A percentile compares a stretch with the other conserved stretches of the same genome.
Conservation (phyloP, 2,329 filamentous ascomycete species). For the Trichoderma cornu-damae region DNA sequence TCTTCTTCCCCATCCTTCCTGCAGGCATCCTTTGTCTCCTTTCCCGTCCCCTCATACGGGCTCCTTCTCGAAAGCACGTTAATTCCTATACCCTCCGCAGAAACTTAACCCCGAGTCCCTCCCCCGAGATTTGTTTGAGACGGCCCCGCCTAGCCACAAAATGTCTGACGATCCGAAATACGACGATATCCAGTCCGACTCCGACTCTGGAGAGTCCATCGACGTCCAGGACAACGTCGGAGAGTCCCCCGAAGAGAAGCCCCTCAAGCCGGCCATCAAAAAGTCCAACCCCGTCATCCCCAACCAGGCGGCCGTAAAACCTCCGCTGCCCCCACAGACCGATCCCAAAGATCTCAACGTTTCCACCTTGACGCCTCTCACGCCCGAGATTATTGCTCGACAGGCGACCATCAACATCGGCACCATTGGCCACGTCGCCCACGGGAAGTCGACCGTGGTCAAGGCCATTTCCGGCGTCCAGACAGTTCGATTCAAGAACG, state of each 20-base stretch:
- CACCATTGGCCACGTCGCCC: constrained; percentile 96
- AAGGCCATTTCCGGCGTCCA: constrained; percentile 99
- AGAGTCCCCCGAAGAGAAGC: constrained; percentile 59
- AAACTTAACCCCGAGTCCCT: neutral
- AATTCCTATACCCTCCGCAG: neutral
- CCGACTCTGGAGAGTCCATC: constrained; percentile 60
- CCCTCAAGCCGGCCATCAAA: constrained; percentile 81
- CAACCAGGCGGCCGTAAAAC: constrained; percentile 50
- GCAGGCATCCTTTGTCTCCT: neutral
- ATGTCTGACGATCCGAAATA: constrained; percentile 54
- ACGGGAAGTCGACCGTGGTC: constrained; percentile 97
- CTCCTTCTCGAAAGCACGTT: neutral
- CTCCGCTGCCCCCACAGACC: constrained; percentile 74
- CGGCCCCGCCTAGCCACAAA: constrained; percentile 25
- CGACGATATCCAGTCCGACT: constrained; percentile 71
- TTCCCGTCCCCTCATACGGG: neutral
- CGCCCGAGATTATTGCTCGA: constrained; percentile 92
- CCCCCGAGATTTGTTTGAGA: neutral
- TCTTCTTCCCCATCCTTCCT: neutral
- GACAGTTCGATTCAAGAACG: constrained; percentile 99
- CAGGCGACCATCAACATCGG: constrained; percentile 99
- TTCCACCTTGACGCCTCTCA: constrained; percentile 72
- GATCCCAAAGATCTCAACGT: constrained; percentile 87
- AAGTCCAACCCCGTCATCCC: constrained; percentile 55
- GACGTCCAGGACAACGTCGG: constrained; percentile 53